Conservation (phyloP, 139 green algal genomes). For the Chlamydomonas incerta region DNA sequence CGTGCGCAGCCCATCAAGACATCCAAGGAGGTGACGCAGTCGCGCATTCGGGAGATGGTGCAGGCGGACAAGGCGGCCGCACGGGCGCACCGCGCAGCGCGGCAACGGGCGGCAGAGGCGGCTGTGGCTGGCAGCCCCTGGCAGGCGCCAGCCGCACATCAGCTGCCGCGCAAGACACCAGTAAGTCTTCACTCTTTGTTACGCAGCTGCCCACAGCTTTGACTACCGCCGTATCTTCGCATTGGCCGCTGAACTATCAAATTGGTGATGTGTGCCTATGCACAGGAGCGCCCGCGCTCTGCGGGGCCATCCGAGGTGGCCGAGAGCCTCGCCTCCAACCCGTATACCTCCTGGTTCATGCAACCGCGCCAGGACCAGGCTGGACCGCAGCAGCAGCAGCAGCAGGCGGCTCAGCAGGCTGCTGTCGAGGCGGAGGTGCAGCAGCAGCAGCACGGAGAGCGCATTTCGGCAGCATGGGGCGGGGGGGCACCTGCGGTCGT, state of each 20-base stretch:
- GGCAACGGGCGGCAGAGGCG: slow-evolving; percentile 11
- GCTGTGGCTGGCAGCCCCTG: background rate
- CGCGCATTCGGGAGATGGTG: slow-evolving; percentile 30
- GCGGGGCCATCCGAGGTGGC: slow-evolving; percentile 25
- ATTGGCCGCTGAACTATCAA: background rate
- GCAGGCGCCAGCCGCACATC: background rate
- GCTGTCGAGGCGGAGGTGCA: background rate
- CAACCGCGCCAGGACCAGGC: background rate
- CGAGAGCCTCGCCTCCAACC: slow-evolving; percentile 45
- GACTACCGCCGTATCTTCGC: background rate
- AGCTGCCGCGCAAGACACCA: background rate
- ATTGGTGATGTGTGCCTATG: background rate
- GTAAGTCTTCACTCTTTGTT: no score
- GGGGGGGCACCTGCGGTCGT: no score
- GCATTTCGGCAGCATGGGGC: no score
- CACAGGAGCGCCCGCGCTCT: background rate
- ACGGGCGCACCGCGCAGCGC: background rate
- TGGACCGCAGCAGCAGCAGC: background rate
- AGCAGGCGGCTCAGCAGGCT: background rate
- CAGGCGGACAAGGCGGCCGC: slow-evolving; percentile 25
- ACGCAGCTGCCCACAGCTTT: no score
- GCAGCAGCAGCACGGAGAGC: background rate
- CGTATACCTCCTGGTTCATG: slow-evolving; percentile 48
- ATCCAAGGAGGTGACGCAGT: background rate
- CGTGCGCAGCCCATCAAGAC: slow-evolving; percentile 15